These are phyloP conservation scores for Trichophyton benhamiae DNA, from an alignment of 2,329 filamentous ascomycete genomes.

Conservation along the genomic window DNA sequence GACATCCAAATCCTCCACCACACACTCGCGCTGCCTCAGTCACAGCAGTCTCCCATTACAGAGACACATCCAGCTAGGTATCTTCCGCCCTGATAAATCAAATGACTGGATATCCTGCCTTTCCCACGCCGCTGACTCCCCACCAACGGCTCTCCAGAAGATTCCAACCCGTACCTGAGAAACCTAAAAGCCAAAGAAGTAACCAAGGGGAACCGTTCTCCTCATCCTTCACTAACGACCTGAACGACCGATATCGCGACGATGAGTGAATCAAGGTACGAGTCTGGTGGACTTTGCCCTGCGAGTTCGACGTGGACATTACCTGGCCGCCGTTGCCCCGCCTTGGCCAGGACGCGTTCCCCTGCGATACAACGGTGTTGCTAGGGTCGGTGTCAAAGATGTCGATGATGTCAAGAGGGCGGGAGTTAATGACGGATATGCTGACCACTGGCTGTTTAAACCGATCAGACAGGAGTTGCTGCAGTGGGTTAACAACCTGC, in stretches of 20 bases:
- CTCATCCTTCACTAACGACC: background rate
- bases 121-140: background rate
- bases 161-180: background rate
- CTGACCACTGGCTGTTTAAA: conserved; percentile 8
- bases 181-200: background rate
- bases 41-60: background rate
- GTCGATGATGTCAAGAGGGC: no score
- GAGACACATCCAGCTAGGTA: background rate
- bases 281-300: background rate
- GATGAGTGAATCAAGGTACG: conserved; percentile 3
- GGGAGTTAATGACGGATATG: conserved; percentile 1
- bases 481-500: conserved; percentile 91
- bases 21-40: background rate
- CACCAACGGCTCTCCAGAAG: background rate
- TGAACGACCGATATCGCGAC: background rate
- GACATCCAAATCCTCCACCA: background rate
- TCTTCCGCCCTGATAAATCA: background rate
- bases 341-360: background rate
- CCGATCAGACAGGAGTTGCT: conserved; percentile 77
- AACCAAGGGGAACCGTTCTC: background rate
- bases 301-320: background rate
- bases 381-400: no score
- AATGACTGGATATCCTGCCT: background rate
- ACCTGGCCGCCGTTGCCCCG: background rate
- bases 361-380: background rate